phyloP scores from a whole-genome alignment of 371 early-diverging fungal species.

The Syncephalastrum racemosum region DNA sequence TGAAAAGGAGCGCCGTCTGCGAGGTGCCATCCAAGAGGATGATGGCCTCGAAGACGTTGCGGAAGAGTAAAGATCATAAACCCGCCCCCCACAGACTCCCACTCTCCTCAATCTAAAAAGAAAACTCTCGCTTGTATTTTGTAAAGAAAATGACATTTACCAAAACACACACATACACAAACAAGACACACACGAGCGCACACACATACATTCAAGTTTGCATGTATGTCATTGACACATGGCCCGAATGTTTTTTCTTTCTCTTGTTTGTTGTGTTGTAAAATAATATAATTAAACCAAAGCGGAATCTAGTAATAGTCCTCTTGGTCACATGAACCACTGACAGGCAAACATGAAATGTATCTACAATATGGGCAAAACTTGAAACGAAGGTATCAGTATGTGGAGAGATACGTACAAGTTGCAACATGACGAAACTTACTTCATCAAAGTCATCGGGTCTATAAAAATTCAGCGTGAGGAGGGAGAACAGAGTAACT shows the following conservation, averaged over 20 bases:
- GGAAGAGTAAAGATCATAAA: conserved; percentile 11
- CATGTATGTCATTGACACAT: too few species aligned
- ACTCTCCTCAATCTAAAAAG: too few species aligned
- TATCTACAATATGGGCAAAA: conserved; percentile 17
- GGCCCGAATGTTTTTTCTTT: too few species aligned
- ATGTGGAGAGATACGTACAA: background rate
- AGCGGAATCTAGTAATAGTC: too few species aligned
- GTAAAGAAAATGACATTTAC: too few species aligned
- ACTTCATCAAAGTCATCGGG: conserved; percentile 13
- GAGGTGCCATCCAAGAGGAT: conserved; percentile 27
- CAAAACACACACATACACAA: too few species aligned
- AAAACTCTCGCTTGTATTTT: too few species aligned
- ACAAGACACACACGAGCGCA: too few species aligned
- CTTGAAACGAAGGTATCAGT: background rate
- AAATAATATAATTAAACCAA: too few species aligned
- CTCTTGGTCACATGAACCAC: conserved; percentile 14
- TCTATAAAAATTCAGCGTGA: conserved; percentile 8
- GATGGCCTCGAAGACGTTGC: conserved; percentile 31
- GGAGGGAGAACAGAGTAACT: conserved; percentile 2
- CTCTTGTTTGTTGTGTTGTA: too few species aligned
- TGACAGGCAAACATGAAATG: conserved; percentile 19
- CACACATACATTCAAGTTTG: too few species aligned
- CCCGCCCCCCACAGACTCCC: too few species aligned
- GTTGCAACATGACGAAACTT: background rate
- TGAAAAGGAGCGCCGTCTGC: conserved; percentile 71